Evolutionary conservation across 139 green algal genomes (phyloP), one percentile per base, ranked within the genome.

Genomic region (Edaphochlamys debaryana): DNA sequence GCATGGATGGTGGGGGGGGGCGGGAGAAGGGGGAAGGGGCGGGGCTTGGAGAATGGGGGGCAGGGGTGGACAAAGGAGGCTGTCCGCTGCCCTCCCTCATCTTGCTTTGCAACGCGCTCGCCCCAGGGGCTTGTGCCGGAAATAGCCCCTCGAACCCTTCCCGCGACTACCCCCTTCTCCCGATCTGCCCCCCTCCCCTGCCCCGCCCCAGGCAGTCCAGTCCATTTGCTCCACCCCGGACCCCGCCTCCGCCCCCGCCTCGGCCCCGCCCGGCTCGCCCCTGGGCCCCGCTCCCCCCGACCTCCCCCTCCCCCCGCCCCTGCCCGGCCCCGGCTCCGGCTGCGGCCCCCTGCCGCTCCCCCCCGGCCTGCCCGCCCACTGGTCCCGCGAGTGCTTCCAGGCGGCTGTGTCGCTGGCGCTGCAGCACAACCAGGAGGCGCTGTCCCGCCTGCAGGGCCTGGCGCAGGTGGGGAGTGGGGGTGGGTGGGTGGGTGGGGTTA

Each of bases 351-450:
- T 45, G 56, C 41, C 54, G 34, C 75, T 52, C 34, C 58, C 69
- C 25, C 23, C 66, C 27, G 78, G 54, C 23, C 88, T 98, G 58
- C 95, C 94, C 0, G 63, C 87, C 0, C 95, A 98, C 79, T 97
- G 94, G 93, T 89, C 92, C 42, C 69, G 86, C 6, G 67, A 94
- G 66, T 97, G 96, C 86, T 98, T 98, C 90, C 82, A 93, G 23
- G 94, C 93, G 3, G 79, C 83, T 0, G 41, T 94, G 7, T 87
- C 80, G n/a, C 79, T 99, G 75, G 94, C 97, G 50, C 56, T 93
- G 56, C 95, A 98, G 73, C 85, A 96, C 68, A 96, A 96, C 79
- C 85, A 89, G 79, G 94, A 98, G 83, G 96, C 90, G 11, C 91
- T 99, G 40, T 85, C 86, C 27, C 72, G 87, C n/a, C 84, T 95